Evolutionary conservation across 306 rosid species (phyloP), one percentile per base, ranked within the genome.

Genomic region (Cicer pinnatifidum): DNA sequence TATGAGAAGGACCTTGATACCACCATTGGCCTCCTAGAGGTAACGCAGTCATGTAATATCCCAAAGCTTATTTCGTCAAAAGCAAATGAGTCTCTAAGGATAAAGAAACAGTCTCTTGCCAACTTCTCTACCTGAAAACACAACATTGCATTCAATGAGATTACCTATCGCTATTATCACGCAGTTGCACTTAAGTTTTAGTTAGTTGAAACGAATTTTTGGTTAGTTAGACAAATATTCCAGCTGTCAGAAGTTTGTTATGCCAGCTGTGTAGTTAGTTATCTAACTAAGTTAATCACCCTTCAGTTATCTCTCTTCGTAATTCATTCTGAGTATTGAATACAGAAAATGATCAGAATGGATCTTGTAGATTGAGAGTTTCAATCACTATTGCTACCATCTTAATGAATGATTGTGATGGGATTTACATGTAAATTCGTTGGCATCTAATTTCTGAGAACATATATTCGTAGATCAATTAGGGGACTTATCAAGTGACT

Each of bases 91-190:
- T 88, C 77, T 7, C 50, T 46, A 5, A 90, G 91, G 72, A 80
- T 77, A 85, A 92, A 90, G 75, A 92, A 90, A 81, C 89, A 64
- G 1, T 87, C 95, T 63, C 96, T 86, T 11, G 82, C 95, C 84
- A 88, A 64, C 81, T 80, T 88, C 76, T 92, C 98, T 66, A 82
- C 96, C 98, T 92, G 86, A 78, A 84, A 86, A 46, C 78, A 80
- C 47, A 72, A 68, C 41, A 11, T 65, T 53, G 73, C 73, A 78
- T 4, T 48, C 70, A 11, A 75, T 48, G 11, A 76, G 78, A 33
- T 8, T 11, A 13, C 38, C 3, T 33, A 13, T 52, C 16, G 5
- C 35, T 3, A 28, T 28, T 28, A 28, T 28, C 35, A 28, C 4
- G 35, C 35, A 28, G 35, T 28, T 28, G 35, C 35, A 28, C 35